These are phyloP conservation scores for Trametes cingulata DNA, from an alignment of 768 basidiomycete species.

Conservation along the genomic window DNA sequence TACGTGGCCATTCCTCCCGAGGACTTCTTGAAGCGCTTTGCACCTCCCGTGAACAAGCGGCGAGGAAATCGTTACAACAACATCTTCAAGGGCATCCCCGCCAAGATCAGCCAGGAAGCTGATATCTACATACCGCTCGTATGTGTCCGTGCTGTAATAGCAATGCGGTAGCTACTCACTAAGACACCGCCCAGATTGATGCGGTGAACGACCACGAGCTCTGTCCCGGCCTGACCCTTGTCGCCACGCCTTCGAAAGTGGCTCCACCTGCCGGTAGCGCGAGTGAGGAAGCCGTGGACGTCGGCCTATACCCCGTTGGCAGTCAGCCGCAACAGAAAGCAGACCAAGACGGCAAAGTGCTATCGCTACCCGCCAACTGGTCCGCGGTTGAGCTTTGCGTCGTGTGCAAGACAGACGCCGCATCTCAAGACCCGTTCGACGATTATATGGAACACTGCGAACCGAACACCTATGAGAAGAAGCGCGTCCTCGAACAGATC, in stretches of 20 bases:
- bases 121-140: background rate
- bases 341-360: background rate
- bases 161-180: too few relatives aligned
- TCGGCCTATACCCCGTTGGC: background rate
- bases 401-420: background rate
- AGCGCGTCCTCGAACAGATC: background rate
- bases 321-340: background rate
- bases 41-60: background rate
- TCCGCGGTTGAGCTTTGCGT: background rate
- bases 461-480: background rate
- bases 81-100: background rate
- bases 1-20: background rate
- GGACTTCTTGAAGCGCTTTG: background rate
- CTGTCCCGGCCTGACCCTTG: background rate
- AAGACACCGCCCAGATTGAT: background rate
- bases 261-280: background rate
- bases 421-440: background rate
- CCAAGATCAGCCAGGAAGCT: background rate
- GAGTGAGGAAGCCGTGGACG: background rate
- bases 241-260: background rate
- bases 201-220: background rate
- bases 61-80: too few relatives aligned
- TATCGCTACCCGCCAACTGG: constrained; percentile 24
- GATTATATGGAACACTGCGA: background rate
- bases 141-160: background rate